These are phyloP conservation scores for Hyphopichia fennica DNA, from an alignment of 1,139 yeast genomes.

Conservation along the genomic window DNA sequence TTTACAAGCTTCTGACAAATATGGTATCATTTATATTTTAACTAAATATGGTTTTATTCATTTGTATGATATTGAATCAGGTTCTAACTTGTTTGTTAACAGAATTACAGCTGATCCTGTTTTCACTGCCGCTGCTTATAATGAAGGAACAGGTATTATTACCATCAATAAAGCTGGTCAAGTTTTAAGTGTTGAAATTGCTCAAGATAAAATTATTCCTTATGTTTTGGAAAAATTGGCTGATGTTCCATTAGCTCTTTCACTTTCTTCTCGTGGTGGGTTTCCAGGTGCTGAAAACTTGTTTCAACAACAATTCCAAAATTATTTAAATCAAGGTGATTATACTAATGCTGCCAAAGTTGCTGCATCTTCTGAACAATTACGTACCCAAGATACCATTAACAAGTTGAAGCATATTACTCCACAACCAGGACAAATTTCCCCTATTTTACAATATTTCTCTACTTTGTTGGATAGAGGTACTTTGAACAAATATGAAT, in stretches of 20 bases:
- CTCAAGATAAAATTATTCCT: conserved; percentile 83
- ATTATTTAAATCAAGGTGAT: conserved; percentile 79
- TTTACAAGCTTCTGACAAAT: conserved; percentile 80
- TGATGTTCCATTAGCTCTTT: conserved; percentile 82
- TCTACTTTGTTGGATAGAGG: conserved; percentile 92
- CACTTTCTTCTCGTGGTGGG: conserved; percentile 93
- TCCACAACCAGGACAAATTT: conserved; percentile 94
- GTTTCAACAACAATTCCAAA: conserved; percentile 89
- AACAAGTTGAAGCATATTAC: conserved; percentile 88
- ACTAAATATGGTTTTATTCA: conserved; percentile 98
- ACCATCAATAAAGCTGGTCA: conserved; percentile 96
- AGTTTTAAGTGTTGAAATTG: conserved; percentile 87
- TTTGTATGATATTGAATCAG: conserved; percentile 90
- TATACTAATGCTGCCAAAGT: conserved; percentile 92
- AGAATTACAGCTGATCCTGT: conserved; percentile 96
- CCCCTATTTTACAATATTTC: conserved; percentile 92
- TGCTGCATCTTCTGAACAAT: conserved; percentile 92
- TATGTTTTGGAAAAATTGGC: conserved; percentile 85
- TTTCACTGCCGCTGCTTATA: conserved; percentile 82
- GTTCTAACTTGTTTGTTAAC: conserved; percentile 90
- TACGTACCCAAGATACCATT: conserved; percentile 94
- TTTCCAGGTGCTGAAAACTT: conserved; percentile 95
- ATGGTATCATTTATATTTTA: conserved; percentile 83
- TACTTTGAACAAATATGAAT: conserved; percentile 87
- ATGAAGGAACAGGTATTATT: conserved; percentile 77